Conservation (phyloP, 495 filamentous ascomycete species). For the Cairneyella variabilis region DNA sequence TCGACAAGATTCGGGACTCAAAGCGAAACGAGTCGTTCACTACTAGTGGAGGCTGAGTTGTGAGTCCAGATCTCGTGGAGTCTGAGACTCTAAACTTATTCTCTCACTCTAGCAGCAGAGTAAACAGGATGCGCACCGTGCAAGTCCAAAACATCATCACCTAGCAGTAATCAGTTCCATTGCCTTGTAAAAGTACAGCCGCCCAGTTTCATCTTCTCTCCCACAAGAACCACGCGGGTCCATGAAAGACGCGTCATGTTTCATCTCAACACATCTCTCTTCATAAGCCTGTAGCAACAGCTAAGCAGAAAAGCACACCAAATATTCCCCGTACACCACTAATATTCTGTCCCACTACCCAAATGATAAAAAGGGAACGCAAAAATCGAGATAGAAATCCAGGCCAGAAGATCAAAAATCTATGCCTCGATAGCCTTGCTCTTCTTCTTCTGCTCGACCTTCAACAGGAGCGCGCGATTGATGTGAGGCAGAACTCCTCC, state of each 20-base stretch:
- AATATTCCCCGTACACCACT: slow-evolving; percentile 12
- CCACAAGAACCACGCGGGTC: neutral
- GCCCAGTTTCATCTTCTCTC: slow-evolving; percentile 15
- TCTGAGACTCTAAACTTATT: too few relatives aligned
- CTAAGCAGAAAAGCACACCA: slow-evolving; percentile 3
- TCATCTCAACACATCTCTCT: slow-evolving; percentile 8
- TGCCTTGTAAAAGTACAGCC: slow-evolving; percentile 21
- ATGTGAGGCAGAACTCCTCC: slow-evolving; percentile 98
- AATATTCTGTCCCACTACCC: neutral
- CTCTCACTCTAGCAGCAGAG: too few relatives aligned
- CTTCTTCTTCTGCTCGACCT: slow-evolving; percentile 99
- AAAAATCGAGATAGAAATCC: neutral
- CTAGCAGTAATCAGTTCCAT: slow-evolving; percentile 12
- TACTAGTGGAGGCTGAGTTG: too few relatives aligned
- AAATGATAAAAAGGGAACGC: slow-evolving; percentile 5
- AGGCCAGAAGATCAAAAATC: slow-evolving; percentile 3
- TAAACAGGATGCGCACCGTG: too few relatives aligned
- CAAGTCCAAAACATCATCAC: too few relatives aligned
- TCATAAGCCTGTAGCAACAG: slow-evolving; percentile 1
- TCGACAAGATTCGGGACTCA: too few relatives aligned
- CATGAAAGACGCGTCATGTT: slow-evolving; percentile 6
- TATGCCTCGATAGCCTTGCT: slow-evolving; percentile 62
- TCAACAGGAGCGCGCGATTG: slow-evolving; percentile 93
- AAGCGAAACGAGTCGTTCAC: too few relatives aligned
- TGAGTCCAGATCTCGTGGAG: too few relatives aligned